Evolutionary conservation across 345 rosid genomes (phyloP), one percentile per base, ranked within the genome.

Genomic region (Moringa oleifera): DNA sequence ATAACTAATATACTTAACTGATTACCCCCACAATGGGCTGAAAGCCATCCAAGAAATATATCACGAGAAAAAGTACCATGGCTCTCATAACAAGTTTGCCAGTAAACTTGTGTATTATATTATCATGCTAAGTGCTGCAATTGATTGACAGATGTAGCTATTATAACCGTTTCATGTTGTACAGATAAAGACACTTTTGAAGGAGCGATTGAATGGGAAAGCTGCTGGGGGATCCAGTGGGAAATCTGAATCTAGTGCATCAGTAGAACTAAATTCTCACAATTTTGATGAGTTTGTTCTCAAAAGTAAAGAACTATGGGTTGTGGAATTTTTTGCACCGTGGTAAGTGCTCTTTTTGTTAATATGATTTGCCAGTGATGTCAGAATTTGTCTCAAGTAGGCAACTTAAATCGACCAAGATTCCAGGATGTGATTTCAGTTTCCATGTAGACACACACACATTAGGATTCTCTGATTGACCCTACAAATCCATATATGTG

Each of bases 251-350:
- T 71, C 95, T 23, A 81, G 75, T 77, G 81, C 76, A 17, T 93
- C 97, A 0, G 80, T 78, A 47, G 97, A 86, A 77, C 65, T 93
- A 73, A 88, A 79, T 71, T 83, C 98, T 65, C 68, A 58, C 71
- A 90, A 88, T 56, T 93, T 93, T 75, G 97, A 90, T 65, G 89
- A 90, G 70, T 68, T 88, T 85, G 97, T 93, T 51, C 75, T 74
- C 62, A 83, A 83, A 81, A 90, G 98, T 76, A 90, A 88, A 78
- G 91, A 90, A 18, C 89, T 90, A 58, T 93, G 98, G 98, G 71
- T 93, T 62, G 90, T 93, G 70, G 98, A 93, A 76, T 90, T 93
- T 70, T 90, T 90, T 51, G 97, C 98, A 59, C 98, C 98, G 65
- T 93, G 98, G 97, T 95, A 81, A 69, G 88, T 66, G 57, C 47